Conservation (phyloP, 73 alveolate genomes). For the Paramecium bursaria region DNA sequence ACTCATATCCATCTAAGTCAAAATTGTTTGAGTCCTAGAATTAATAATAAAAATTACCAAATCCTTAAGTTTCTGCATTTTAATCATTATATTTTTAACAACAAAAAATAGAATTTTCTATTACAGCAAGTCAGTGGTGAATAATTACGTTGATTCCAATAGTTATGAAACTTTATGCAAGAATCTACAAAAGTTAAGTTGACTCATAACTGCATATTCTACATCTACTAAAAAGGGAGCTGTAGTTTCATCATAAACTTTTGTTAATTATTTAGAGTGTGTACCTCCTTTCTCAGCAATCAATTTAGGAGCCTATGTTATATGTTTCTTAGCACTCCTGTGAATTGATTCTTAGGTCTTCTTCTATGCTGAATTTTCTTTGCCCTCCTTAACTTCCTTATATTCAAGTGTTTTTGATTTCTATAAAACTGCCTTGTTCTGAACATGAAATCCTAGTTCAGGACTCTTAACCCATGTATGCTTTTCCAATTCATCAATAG, state of each 20-base stretch:
- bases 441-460: constrained; percentile 29
- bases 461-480: constrained; percentile 63
- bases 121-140: constrained; percentile 20
- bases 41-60: background rate
- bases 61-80: constrained; percentile 56
- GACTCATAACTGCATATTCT: constrained; percentile 48
- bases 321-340: constrained; percentile 50
- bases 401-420: constrained; percentile 44
- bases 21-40: constrained; percentile 27
- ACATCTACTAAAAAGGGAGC: background rate
- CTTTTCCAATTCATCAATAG: constrained; percentile 59
- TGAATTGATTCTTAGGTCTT: background rate
- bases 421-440: constrained; percentile 17
- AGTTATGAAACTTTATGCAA: constrained; percentile 57
- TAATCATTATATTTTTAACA: constrained; percentile 64
- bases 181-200: constrained; percentile 65
- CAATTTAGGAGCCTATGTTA: constrained; percentile 9
- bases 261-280: constrained; percentile 9
- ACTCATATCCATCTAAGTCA: constrained; percentile 40
- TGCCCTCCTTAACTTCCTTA: constrained; percentile 11
- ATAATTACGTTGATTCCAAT: constrained; percentile 24
- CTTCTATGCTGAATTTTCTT: background rate
- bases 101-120: constrained; percentile 56
- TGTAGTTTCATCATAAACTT: background rate
- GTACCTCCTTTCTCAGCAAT: background rate